A percentile compares a stretch with the other conserved stretches of the same genome.
Conservation (phyloP, 202 grass and related monocot genomes). For the Cymbopogon flexuosus region DNA sequence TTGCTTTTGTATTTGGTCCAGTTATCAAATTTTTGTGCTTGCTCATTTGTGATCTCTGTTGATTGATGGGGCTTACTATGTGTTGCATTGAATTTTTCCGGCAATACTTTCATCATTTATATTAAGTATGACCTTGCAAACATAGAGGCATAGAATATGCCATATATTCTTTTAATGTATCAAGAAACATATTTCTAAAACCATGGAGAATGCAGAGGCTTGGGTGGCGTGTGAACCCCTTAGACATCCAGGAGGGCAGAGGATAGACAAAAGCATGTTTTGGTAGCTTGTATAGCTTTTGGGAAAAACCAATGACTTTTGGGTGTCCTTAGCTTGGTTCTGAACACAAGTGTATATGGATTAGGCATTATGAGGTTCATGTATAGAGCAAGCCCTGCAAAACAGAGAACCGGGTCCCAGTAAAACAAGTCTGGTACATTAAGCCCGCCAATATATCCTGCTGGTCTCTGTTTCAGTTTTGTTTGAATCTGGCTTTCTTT, state of each 20-base stretch:
- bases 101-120: too few species aligned
- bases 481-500: neutral
- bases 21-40: constrained; percentile 17
- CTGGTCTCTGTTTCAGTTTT: neutral
- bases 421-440: neutral
- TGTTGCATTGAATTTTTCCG: neutral
- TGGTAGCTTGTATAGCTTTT: neutral
- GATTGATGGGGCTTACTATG: neutral
- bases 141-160: neutral
- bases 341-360: constrained; percentile 7
- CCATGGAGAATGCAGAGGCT: neutral
- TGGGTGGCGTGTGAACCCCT: neutral
- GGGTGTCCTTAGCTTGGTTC: constrained; percentile 1
- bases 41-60: constrained; percentile 3
- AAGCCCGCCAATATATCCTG: neutral
- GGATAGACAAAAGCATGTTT: neutral
- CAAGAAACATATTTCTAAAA: neutral
- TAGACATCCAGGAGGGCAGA: neutral
- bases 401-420: neutral
- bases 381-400: neutral
- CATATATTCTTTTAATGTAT: neutral
- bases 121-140: neutral
- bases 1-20: neutral
- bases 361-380: neutral
- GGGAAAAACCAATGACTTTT: neutral